Conservation (phyloP, 139 green algal species). For the Chlorella sp. region DNA sequence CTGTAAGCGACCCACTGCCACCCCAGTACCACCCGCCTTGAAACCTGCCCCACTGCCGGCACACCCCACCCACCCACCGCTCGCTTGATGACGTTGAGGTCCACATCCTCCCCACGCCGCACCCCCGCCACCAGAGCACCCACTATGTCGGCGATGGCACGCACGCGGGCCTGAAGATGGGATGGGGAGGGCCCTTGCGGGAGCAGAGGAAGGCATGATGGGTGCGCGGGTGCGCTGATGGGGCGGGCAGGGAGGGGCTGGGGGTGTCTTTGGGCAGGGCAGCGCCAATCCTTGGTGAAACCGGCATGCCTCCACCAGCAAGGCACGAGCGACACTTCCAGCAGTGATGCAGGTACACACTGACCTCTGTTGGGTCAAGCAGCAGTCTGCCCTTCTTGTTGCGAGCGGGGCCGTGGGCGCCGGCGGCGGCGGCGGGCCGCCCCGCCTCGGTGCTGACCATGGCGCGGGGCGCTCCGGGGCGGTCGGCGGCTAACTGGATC, state of each 20-base stretch:
- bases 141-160: conserved; percentile 86
- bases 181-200: no score
- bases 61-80: conserved; percentile 37
- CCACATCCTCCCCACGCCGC: conserved; percentile 76
- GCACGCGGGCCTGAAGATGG: conserved; percentile 69
- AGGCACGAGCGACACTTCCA: no score
- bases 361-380: conserved; percentile 12
- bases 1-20: no score
- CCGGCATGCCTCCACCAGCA: no score
- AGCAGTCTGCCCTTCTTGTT: neutral
- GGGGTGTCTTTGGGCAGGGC: no score
- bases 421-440: neutral
- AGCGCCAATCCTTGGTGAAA: no score
- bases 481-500: neutral
- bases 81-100: conserved; percentile 85
- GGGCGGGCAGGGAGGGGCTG: neutral
- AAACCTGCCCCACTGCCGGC: neutral
- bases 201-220: neutral
- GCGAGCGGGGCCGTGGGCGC: no score
- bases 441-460: conserved; percentile 13
- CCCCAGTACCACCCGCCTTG: no score
- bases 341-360: no score
- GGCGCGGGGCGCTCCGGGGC: neutral
- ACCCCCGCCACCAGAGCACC: conserved; percentile 71
- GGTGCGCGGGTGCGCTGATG: neutral